These are phyloP conservation scores for Alternaria viburni DNA, from an alignment of 2,329 filamentous ascomycete species.

Conservation along the genomic window DNA sequence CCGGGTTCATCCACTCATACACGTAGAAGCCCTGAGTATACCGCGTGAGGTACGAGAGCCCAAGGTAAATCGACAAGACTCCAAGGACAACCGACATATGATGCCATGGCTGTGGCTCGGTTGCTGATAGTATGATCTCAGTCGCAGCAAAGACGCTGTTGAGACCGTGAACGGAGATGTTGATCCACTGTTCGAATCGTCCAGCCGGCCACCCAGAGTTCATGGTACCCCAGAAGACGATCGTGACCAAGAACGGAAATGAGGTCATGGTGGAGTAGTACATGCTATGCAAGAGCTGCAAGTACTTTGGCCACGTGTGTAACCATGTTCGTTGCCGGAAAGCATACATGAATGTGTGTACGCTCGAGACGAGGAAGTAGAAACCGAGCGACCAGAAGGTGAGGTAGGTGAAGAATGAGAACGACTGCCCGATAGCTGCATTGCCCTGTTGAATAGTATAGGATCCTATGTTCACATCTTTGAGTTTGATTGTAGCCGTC, in stretches of 20 bases:
- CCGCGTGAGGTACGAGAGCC: slow-evolving; percentile 73
- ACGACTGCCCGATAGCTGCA: slow-evolving; percentile 63
- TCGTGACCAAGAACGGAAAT: slow-evolving; percentile 49
- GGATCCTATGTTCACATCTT: slow-evolving; percentile 33
- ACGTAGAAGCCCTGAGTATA: slow-evolving; percentile 74
- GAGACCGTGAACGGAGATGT: slow-evolving; percentile 75
- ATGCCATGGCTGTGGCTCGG: slow-evolving; percentile 64
- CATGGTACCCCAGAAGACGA: slow-evolving; percentile 50
- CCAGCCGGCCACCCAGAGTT: slow-evolving; percentile 51
- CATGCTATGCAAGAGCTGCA: slow-evolving; percentile 43
- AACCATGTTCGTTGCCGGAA: slow-evolving; percentile 37
- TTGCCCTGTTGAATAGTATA: slow-evolving; percentile 68
- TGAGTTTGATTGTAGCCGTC: slow-evolving; percentile 24
- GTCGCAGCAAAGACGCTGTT: slow-evolving; percentile 74
- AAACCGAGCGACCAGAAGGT: slow-evolving; percentile 82
- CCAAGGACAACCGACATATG: slow-evolving; percentile 70
- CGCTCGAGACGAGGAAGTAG: slow-evolving; percentile 71
- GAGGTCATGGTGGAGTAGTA: slow-evolving; percentile 48
- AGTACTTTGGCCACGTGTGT: slow-evolving; percentile 39
- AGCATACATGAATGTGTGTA: slow-evolving; percentile 71
- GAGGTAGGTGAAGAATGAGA: slow-evolving; percentile 81
- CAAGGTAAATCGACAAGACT: slow-evolving; percentile 72
- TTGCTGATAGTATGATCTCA: slow-evolving; percentile 73
- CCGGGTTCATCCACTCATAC: slow-evolving; percentile 61
- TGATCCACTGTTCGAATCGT: slow-evolving; percentile 55